phyloP scores from a whole-genome alignment of 73 alveolate genomes.

The Tetrahymena elliotti region DNA sequence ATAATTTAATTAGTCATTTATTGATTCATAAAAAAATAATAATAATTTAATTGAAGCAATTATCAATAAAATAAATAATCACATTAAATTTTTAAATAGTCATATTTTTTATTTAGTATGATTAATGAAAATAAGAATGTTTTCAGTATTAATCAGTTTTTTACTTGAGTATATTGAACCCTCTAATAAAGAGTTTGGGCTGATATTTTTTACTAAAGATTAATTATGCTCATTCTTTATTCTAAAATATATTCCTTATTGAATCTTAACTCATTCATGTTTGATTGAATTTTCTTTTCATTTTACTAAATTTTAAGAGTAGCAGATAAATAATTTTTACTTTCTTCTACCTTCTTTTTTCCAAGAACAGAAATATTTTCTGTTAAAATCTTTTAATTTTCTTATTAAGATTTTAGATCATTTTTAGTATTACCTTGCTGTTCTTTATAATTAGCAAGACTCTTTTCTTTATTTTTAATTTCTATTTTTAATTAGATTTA shows the following conservation, averaged over 20 bases:
- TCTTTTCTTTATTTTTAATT: not conserved
- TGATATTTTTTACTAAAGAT: not conserved
- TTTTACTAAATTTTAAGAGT: not conserved
- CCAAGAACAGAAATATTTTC: not conserved
- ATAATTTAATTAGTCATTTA: no score
- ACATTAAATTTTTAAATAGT: no score
- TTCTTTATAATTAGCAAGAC: not conserved
- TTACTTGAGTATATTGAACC: no score
- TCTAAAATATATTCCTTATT: not conserved
- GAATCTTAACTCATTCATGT: not conserved
- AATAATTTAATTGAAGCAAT: no score
- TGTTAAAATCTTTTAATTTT: no score
- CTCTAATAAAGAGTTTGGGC: not conserved
- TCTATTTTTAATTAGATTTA: no score
- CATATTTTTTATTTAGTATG: no score
- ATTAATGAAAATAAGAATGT: no score
- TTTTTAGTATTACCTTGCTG: not conserved
- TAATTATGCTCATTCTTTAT: not conserved
- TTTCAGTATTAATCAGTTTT: not conserved
- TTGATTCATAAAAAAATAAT: no score
- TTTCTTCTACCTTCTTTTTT: not conserved
- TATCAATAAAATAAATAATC: no score
- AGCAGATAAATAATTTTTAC: not conserved
- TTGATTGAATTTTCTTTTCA: not conserved
- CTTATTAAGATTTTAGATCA: not conserved